Percentiles rank a stretch among this genome's conserved stretches.
phyloP scores from a whole-genome alignment of 768 basidiomycete species.

The Jaapia argillacea region DNA sequence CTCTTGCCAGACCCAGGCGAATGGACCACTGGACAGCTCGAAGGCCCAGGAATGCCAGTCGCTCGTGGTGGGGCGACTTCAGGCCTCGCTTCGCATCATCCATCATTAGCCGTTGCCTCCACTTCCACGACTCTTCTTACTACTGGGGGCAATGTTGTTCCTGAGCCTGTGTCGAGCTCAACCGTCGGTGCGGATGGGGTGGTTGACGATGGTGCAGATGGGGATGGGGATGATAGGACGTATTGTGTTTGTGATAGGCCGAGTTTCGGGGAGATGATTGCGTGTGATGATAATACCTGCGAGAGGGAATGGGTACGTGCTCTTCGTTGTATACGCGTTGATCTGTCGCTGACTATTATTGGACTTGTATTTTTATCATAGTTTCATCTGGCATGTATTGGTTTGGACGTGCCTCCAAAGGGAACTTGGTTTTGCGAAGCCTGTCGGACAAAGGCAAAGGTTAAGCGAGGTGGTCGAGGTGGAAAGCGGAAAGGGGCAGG shows the following conservation, averaged over 20 bases:
- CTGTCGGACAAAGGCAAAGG: constrained; percentile 48
- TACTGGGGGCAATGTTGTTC: constrained; percentile 14
- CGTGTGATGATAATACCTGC: constrained; percentile 76
- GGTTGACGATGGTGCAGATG: constrained; percentile 35
- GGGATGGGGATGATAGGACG: constrained; percentile 48
- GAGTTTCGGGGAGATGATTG: constrained; percentile 93
- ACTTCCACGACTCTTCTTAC: constrained; percentile 26
- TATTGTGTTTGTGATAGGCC: constrained; percentile 83
- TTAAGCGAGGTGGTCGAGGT: constrained; percentile 40
- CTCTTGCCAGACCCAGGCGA: too few species aligned
- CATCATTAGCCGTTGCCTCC: constrained; percentile 12
- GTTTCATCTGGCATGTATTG: constrained; percentile 78
- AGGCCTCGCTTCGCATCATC: constrained; percentile 12
- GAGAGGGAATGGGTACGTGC: constrained; percentile 83
- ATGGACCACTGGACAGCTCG: constrained; percentile 43
- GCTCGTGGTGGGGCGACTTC: constrained; percentile 42
- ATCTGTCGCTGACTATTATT: constrained; percentile 7
- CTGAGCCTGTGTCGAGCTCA: constrained; percentile 19
- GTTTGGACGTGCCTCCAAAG: constrained; percentile 52
- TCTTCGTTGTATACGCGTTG: constrained; percentile 6
- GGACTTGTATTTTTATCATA: constrained; percentile 23
- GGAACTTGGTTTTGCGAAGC: constrained; percentile 71
- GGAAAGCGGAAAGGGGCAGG: constrained; percentile 30
- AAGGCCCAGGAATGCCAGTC: constrained; percentile 81
- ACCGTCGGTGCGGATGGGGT: constrained; percentile 9